These are phyloP conservation scores for Lathyrus sativus DNA, from an alignment of 306 rosid genomes.

Conservation along the genomic window DNA sequence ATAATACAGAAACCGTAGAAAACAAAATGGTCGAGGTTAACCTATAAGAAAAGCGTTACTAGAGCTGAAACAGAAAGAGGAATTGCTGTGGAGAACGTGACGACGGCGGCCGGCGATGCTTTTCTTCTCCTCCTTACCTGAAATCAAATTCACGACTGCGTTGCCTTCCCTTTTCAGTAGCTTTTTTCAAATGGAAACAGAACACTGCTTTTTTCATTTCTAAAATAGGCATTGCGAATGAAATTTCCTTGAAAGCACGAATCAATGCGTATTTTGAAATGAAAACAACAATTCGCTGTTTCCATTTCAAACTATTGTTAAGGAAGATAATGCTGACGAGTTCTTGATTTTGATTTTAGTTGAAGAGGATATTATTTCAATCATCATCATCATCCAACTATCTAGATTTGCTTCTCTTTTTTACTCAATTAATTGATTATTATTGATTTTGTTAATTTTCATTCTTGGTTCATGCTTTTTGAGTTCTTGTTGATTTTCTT, in stretches of 20 bases:
- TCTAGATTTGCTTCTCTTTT: not conserved
- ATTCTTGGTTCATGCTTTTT: not conserved
- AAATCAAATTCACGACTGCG: slow-evolving; percentile 33
- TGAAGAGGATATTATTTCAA: slow-evolving; percentile 10
- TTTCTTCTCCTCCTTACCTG: slow-evolving; percentile 23
- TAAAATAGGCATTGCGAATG: slow-evolving; percentile 35
- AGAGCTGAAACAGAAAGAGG: not conserved
- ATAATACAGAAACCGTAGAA: not conserved
- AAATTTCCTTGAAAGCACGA: not conserved
- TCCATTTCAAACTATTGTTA: slow-evolving; percentile 30
- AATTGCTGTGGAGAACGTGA: not conserved
- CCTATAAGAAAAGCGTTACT: not conserved
- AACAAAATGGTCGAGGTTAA: not conserved
- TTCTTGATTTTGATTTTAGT: slow-evolving; percentile 35
- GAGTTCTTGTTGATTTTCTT: not conserved
- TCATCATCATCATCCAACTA: not conserved
- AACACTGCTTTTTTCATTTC: slow-evolving; percentile 25
- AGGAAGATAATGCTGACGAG: slow-evolving; percentile 37
- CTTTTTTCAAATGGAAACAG: slow-evolving; percentile 27
- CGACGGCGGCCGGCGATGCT: not conserved
- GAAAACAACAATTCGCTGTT: slow-evolving; percentile 14
- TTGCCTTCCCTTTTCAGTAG: slow-evolving; percentile 37
- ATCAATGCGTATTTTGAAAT: slow-evolving; percentile 36
- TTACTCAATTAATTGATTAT: not conserved
- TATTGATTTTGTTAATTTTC: not conserved